Conservation (phyloP, 495 filamentous ascomycete species). For the Chaetomidium leptoderma region DNA sequence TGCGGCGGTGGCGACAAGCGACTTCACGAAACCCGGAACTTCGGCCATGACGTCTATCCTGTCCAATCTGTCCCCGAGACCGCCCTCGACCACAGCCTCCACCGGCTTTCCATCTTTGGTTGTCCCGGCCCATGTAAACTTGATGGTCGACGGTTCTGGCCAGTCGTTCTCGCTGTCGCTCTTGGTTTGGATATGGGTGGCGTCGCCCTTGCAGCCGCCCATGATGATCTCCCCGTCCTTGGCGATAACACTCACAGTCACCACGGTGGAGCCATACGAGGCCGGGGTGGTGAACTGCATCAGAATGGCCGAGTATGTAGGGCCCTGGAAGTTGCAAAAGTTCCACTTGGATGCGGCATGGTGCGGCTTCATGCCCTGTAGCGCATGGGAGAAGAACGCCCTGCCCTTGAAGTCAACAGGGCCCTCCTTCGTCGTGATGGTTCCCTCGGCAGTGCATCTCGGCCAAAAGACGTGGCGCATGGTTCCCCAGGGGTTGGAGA, state of each 20-base stretch:
- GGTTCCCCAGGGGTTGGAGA: constrained; percentile 78
- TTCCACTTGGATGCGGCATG: constrained; percentile 94
- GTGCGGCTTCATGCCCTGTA: constrained; percentile 99
- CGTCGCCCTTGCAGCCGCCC: constrained; percentile 59
- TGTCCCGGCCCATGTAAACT: constrained; percentile 74
- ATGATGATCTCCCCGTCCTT: constrained; percentile 76
- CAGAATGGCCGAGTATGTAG: constrained; percentile 77
- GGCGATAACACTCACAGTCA: constrained; percentile 76
- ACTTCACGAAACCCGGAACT: constrained; percentile 92
- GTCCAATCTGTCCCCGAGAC: constrained; percentile 67
- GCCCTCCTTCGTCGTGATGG: constrained; percentile 75
- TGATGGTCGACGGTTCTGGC: constrained; percentile 75
- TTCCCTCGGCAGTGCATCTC: constrained; percentile 72
- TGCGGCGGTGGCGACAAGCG: constrained; percentile 75
- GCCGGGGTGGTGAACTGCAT: constrained; percentile 97
- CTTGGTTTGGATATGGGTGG: constrained; percentile 61
- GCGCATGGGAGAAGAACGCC: constrained; percentile 71
- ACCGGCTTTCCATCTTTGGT: constrained; percentile 70
- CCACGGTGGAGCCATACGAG: constrained; percentile 84
- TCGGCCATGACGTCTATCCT: constrained; percentile 95
- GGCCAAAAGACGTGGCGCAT: constrained; percentile 96
- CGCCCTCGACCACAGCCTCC: constrained; percentile 62
- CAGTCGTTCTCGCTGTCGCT: constrained; percentile 77
- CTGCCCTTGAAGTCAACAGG: constrained; percentile 77
- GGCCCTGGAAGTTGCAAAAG: constrained; percentile 86